Evolutionary conservation across 2,329 filamentous ascomycete species (phyloP), one percentile per base, ranked within the genome.

Genomic region (Aaosphaeria pasadenensis): DNA sequence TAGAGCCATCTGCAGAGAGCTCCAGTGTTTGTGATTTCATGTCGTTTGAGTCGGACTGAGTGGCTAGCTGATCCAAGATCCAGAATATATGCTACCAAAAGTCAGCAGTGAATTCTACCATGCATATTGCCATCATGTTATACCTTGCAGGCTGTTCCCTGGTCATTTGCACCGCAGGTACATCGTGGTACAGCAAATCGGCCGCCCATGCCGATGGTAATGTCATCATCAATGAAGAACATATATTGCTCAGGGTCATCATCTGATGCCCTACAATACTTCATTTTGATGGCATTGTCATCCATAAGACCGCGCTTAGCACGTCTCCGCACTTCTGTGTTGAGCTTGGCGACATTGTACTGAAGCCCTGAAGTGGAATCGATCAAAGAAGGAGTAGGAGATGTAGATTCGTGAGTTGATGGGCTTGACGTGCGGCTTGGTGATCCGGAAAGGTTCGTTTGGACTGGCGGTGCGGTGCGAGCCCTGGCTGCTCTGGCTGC

Each of bases 201-300:
- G 32, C 58, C 63, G 13, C 65, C 63, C 46, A 71, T 61, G 2
- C 55, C 54, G n/a, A 71, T 59, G 7, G 58, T 64, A 24, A 70
- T 67, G 31, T 67, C 64, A 39, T 71, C 67, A 24, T 66, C 60
- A 31, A 71, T 58, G 45, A 67, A 62, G 46, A 71, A 71, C 3
- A 54, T 39, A 46, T 67, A 67, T 35, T 62, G 55, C 13, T 57
- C 60, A 5, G 51, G 41, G 24, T 56, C 56, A 11, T 62, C 55
- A n/a, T 62, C 56, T 42, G 59, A 57, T 17, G 57, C 51, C 30
- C 58, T 58, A 43, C 66, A 70, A 48, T 69, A 68, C 44, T 69
- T 68, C 56, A 70, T 58, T 36, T 59, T 58, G 48, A 69, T 69
- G 13, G 57, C 62, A 40, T 66, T 66, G 38, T 66, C 64, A 38